These are phyloP conservation scores for Glycine soja DNA, from an alignment of 306 rosid genomes.

Conservation along the genomic window DNA sequence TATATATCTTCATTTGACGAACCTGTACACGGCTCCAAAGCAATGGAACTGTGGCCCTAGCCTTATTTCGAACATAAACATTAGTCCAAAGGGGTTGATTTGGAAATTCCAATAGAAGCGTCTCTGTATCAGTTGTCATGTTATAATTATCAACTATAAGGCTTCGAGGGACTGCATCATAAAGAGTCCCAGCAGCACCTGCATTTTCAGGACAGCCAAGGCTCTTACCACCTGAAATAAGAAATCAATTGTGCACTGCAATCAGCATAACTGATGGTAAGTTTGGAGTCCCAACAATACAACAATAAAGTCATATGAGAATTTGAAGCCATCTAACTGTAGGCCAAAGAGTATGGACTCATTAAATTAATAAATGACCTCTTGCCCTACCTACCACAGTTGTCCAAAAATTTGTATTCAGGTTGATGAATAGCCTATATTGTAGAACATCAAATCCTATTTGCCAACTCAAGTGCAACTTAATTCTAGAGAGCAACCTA, in stretches of 20 bases:
- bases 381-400: conserved; percentile 3
- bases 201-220: conserved; percentile 84
- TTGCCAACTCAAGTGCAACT: not conserved
- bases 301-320: conserved; percentile 5
- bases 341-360: not conserved
- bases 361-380: conserved; percentile 12
- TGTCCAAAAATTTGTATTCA: conserved; percentile 2
- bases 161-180: conserved; percentile 96
- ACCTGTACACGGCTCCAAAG: conserved; percentile 99
- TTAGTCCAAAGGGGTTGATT: conserved; percentile 96
- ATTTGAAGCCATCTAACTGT: conserved; percentile 34
- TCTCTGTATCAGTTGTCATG: conserved; percentile 86
- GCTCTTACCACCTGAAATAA: conserved; percentile 87
- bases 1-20: conserved; percentile 48
- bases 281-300: conserved; percentile 35
- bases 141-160: conserved; percentile 81
- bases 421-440: conserved; percentile 25
- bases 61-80: conserved; percentile 87
- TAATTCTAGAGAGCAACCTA: conserved; percentile 31
- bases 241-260: conserved; percentile 29
- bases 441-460: conserved; percentile 25
- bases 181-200: conserved; percentile 96
- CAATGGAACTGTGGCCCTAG: conserved; percentile 96
- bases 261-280: conserved; percentile 40
- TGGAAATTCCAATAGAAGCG: conserved; percentile 97